A percentile compares a stretch with the other conserved stretches of the same genome.
These are phyloP conservation scores for Pleurotus eryngii DNA, from an alignment of 768 basidiomycete species.

Conservation along the genomic window DNA sequence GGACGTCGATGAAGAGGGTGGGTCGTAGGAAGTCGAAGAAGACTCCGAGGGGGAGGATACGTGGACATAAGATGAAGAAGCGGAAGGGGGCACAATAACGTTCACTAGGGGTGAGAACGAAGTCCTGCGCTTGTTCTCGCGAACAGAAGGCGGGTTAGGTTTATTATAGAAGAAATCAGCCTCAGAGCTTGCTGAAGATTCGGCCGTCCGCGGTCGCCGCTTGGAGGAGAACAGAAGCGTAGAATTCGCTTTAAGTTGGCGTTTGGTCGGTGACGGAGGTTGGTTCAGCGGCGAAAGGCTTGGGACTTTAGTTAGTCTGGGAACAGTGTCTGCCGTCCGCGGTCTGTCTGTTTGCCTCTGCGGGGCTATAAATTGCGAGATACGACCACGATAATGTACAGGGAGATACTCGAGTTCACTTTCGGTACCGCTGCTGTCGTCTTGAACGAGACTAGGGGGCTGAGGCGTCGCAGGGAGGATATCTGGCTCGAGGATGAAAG, in stretches of 20 bases:
- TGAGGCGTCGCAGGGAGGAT: neutral
- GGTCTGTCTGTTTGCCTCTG: neutral
- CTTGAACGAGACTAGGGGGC: conserved; percentile 1
- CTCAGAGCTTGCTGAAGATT: conserved; percentile 5
- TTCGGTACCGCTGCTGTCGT: conserved; percentile 5
- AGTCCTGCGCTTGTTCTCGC: neutral
- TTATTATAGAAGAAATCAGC: neutral
- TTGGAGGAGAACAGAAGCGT: conserved; percentile 3
- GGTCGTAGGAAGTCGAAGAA: conserved; percentile 3
- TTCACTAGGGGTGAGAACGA: conserved; percentile 1
- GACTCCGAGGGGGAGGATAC: conserved; percentile 3
- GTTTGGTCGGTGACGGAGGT: neutral
- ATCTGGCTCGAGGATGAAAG: conserved; percentile 5
- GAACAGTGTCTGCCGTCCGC: conserved; percentile 1
- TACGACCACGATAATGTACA: neutral
- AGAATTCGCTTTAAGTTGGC: conserved; percentile 1
- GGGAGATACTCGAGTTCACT: conserved; percentile 3
- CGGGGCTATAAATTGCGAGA: conserved; percentile 1
- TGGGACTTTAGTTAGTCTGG: neutral
- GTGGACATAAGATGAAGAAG: conserved; percentile 2
- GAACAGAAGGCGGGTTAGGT: neutral
- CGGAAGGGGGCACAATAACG: neutral
- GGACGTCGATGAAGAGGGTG: conserved; percentile 4
- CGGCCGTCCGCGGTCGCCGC: neutral
- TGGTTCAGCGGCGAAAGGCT: neutral